Conservation (phyloP, 2,329 filamentous ascomycete species). For the Myotisia sp. region DNA sequence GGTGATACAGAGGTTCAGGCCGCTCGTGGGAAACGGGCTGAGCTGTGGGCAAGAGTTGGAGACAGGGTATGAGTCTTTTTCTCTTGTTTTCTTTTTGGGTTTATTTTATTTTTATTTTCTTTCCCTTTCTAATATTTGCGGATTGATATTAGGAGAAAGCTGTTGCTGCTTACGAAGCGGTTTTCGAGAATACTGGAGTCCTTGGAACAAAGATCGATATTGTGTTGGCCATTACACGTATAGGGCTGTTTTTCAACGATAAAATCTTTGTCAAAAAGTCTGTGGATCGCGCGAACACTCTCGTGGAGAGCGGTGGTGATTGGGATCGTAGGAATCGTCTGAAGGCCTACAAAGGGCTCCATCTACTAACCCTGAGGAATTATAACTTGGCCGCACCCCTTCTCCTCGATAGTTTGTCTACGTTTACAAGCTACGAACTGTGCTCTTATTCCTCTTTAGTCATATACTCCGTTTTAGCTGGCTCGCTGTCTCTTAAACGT, state of each 20-base stretch:
- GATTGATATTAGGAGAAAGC: constrained; percentile 60
- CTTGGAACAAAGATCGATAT: constrained; percentile 95
- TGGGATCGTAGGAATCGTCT: constrained; percentile 97
- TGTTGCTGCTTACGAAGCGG: constrained; percentile 76
- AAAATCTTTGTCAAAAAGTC: constrained; percentile 86
- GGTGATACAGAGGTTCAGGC: constrained; percentile 91
- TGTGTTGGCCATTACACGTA: constrained; percentile 87
- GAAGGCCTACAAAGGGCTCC: constrained; percentile 94
- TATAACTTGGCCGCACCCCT: constrained; percentile 82
- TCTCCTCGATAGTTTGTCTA: constrained; percentile 90
- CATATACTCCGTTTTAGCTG: constrained; percentile 87
- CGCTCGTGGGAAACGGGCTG: constrained; percentile 83
- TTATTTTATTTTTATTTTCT: constrained; percentile 9
- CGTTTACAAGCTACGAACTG: constrained; percentile 95
- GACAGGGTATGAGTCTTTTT: constrained; percentile 88
- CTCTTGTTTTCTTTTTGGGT: not conserved
- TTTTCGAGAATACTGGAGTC: constrained; percentile 95
- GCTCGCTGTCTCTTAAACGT: constrained; percentile 84
- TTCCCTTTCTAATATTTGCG: constrained; percentile 3
- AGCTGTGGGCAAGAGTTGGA: constrained; percentile 89
- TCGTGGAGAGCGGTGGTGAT: constrained; percentile 91
- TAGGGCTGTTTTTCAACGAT: constrained; percentile 92
- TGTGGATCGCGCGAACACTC: constrained; percentile 70
- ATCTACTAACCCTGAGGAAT: constrained; percentile 81
- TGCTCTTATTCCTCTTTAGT: constrained; percentile 94